Percentiles rank a stretch among this genome's conserved stretches.
These are phyloP conservation scores for Lodderomyces theae DNA, from an alignment of 1,139 yeast genomes.

Conservation along the genomic window DNA sequence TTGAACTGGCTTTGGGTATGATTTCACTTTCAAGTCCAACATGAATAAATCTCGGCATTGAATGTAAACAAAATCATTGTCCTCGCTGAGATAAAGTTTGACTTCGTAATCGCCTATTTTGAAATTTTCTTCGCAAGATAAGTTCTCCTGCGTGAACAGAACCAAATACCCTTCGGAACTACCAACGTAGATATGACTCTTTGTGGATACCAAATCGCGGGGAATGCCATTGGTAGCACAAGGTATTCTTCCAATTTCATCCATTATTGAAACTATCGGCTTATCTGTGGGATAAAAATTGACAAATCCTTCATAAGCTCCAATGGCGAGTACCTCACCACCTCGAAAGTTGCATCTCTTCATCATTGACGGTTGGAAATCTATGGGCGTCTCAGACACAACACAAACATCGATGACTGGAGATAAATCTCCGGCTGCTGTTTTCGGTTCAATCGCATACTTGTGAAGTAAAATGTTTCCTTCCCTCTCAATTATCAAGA, in stretches of 20 bases:
- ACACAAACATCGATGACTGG: background rate
- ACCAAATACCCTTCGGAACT: constrained; percentile 30
- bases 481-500: constrained; percentile 17
- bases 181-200: constrained; percentile 23
- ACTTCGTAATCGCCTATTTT: constrained; percentile 25
- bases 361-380: constrained; percentile 21
- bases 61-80: constrained; percentile 24
- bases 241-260: background rate
- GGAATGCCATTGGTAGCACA: constrained; percentile 16
- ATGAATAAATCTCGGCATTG: constrained; percentile 43
- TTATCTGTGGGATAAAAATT: constrained; percentile 8
- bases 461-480: background rate
- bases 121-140: constrained; percentile 16
- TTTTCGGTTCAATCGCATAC: background rate
- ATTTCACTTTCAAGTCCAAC: constrained; percentile 29
- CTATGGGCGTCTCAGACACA: constrained; percentile 1
- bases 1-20: constrained; percentile 39
- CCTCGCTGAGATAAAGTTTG: constrained; percentile 16
- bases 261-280: background rate
- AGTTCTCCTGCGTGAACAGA: constrained; percentile 15
- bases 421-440: background rate
- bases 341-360: constrained; percentile 11
- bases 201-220: constrained; percentile 16
- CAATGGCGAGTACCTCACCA: constrained; percentile 15
- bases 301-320: constrained; percentile 23